Evolutionary conservation across 805 yeast species (phyloP).

Genomic region (Saturnispora besseyi): DNA sequence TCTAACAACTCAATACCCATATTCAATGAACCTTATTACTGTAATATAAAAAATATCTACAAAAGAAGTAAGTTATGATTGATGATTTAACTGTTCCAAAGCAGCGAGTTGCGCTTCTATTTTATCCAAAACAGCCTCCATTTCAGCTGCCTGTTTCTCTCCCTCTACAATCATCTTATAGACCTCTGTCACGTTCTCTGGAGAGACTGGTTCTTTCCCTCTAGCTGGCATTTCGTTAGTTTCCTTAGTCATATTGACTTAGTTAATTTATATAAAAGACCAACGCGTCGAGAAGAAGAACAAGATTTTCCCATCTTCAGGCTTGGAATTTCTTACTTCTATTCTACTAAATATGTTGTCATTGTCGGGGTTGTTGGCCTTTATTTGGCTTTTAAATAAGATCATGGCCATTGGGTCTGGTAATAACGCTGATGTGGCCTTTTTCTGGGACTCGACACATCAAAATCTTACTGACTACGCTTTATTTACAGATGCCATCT

Average conservation of each 20-base stretch:
- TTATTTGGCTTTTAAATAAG: neutral
- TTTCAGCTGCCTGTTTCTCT: slow-evolving; percentile 22
- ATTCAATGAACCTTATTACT: neutral
- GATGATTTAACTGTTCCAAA: slow-evolving; percentile 26
- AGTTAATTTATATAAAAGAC: neutral
- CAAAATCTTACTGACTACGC: neutral
- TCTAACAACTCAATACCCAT: slow-evolving; percentile 67
- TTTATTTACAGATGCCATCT: neutral
- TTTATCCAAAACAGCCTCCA: slow-evolving; percentile 57
- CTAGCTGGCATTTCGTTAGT: neutral
- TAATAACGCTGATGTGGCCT: neutral
- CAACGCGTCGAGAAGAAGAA: neutral
- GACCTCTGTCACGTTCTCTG: slow-evolving; percentile 6
- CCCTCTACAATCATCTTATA: slow-evolving; percentile 8
- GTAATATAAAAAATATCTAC: neutral
- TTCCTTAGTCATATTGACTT: neutral
- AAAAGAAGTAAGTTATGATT: neutral
- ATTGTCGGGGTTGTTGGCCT: neutral
- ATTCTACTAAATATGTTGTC: neutral
- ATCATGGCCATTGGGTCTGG: neutral
- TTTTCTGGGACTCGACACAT: neutral
- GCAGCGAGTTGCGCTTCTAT: slow-evolving; percentile 58
- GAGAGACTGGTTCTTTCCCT: neutral
- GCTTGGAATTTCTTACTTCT: neutral
- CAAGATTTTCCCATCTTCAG: neutral